Percentiles rank a stretch among this genome's conserved stretches.
Conservation (phyloP, 805 yeast species). For the Blastobotrys attinorum region DNA sequence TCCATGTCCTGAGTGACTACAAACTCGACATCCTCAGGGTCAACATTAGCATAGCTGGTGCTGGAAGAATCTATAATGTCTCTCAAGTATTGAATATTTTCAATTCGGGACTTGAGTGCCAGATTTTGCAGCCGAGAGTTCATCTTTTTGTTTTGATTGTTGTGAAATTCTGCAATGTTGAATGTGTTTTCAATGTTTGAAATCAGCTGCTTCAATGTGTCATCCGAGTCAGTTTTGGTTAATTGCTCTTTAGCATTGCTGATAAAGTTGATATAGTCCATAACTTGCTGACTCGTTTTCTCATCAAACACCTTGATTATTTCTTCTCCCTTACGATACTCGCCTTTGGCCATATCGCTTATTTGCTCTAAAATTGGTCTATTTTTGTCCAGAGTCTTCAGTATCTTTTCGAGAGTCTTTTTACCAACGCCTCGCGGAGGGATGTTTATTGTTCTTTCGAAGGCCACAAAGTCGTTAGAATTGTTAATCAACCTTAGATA, state of each 20-base stretch:
- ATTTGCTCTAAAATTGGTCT: constrained; percentile 8
- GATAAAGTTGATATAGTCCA: neutral
- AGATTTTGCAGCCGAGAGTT: neutral
- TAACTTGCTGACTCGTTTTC: neutral
- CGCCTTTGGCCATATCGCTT: neutral
- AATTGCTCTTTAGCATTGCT: neutral
- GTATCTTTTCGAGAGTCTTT: constrained; percentile 35
- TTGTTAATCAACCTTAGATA: constrained; percentile 56
- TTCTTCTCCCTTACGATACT: constrained; percentile 1
- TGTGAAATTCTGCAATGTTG: neutral
- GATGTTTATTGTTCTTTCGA: constrained; percentile 45
- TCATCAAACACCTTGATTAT: neutral
- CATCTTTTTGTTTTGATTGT: too few species aligned
- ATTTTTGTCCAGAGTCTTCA: constrained; percentile 1
- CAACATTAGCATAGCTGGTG: neutral
- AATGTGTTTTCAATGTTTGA: neutral
- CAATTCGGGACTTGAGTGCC: neutral
- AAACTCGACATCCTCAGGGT: neutral
- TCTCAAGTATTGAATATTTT: too few species aligned
- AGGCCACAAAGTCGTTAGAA: constrained; percentile 52
- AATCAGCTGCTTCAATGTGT: neutral
- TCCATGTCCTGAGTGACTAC: neutral
- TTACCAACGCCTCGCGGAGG: constrained; percentile 68
- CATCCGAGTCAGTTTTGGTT: neutral
- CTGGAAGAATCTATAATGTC: neutral